A percentile compares a stretch with the other conserved stretches of the same genome.
Evolutionary conservation across 352 stramenopile genomes (phyloP).

Genomic region (Phytophthora boehmeriae): DNA sequence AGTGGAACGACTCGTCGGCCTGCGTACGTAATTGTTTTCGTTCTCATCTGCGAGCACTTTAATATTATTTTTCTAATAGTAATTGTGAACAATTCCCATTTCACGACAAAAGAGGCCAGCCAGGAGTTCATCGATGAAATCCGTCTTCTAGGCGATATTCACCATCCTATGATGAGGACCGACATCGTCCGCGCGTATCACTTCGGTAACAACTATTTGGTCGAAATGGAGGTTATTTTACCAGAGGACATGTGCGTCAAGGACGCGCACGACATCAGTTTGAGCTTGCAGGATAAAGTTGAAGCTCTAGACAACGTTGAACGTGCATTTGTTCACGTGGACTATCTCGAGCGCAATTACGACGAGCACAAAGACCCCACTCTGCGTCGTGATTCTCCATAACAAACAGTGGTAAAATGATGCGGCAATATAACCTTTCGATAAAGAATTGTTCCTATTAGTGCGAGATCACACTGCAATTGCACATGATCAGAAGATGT

Average conservation of each 20-base stretch:
- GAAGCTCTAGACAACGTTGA: constrained; percentile 96
- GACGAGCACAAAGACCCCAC: constrained; percentile 91
- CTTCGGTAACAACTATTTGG: constrained; percentile 97
- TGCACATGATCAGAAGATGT: no score
- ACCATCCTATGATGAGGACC: constrained; percentile 90
- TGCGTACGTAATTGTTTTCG: constrained; percentile 56
- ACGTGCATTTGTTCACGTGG: constrained; percentile 97
- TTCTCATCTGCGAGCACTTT: constrained; percentile 1
- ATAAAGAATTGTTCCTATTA: neutral
- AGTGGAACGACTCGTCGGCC: constrained; percentile 90
- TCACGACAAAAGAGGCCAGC: constrained; percentile 68
- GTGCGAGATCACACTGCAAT: no score
- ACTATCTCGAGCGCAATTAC: constrained; percentile 93
- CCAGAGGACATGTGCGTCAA: constrained; percentile 92
- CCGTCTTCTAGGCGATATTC: constrained; percentile 82
- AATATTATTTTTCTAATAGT: neutral
- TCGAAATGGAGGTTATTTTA: constrained; percentile 85
- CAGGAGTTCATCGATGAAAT: constrained; percentile 95
- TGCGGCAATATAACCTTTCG: constrained; percentile 6
- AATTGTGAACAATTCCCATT: constrained; percentile 2
- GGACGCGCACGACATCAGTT: constrained; percentile 96
- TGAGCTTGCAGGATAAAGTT: constrained; percentile 96
- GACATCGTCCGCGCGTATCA: constrained; percentile 96
- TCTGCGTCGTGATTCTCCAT: constrained; percentile 52
- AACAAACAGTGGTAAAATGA: neutral